Conservation (phyloP, 1,139 yeast species). For the Nakaseomyces nivariensis region DNA sequence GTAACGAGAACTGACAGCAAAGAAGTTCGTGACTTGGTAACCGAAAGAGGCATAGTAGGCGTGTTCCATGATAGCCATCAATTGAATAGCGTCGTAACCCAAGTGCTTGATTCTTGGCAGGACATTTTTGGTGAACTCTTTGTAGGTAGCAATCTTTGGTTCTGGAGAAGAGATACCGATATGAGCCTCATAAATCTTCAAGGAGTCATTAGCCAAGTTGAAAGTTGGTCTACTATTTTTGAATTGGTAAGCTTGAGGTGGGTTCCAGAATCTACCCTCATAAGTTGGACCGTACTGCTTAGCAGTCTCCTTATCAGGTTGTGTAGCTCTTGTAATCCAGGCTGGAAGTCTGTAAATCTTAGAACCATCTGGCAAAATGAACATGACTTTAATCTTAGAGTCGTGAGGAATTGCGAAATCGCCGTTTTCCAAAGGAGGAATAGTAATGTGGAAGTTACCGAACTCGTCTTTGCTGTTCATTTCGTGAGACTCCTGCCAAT, state of each 20-base stretch:
- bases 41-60: constrained; percentile 98
- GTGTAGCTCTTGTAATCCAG: constrained; percentile 79
- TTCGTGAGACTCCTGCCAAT: constrained; percentile 58
- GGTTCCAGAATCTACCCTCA: constrained; percentile 93
- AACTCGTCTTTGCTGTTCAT: constrained; percentile 45
- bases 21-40: constrained; percentile 87
- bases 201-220: constrained; percentile 37
- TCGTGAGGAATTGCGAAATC: constrained; percentile 69
- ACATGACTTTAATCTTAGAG: constrained; percentile 63
- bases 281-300: constrained; percentile 44
- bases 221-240: constrained; percentile 52
- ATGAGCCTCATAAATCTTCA: constrained; percentile 91
- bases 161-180: constrained; percentile 92
- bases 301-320: constrained; percentile 43
- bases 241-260: constrained; percentile 48
- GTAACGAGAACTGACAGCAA: constrained; percentile 78
- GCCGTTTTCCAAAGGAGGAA: constrained; percentile 46
- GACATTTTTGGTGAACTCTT: constrained; percentile 68
- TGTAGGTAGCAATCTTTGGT: constrained; percentile 72
- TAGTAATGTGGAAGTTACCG: constrained; percentile 57
- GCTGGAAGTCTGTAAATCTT: constrained; percentile 77
- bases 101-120: constrained; percentile 76
- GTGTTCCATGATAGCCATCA: constrained; percentile 98
- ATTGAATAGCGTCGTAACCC: constrained; percentile 87
- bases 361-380: constrained; percentile 59